Evolutionary conservation across 2,329 filamentous ascomycete genomes (phyloP).

Genomic region (Penicillium sp.): DNA sequence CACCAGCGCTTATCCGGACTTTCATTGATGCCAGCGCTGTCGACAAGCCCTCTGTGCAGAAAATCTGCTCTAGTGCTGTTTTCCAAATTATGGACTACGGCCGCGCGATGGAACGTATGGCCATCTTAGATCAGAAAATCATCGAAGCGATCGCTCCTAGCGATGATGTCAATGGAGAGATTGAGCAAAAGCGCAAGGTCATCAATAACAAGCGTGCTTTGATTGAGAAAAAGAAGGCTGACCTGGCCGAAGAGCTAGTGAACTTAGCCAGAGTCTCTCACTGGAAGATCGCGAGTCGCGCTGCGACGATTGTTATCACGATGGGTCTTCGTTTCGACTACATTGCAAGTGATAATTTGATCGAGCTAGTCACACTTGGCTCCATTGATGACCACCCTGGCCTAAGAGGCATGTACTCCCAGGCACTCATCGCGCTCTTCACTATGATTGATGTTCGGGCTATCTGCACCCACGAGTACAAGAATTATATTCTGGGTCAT

Average conservation of each 20-base stretch:
- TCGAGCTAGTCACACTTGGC: conserved; percentile 79
- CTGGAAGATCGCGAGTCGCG: conserved; percentile 93
- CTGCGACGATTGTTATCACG: conserved; percentile 87
- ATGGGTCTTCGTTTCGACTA: conserved; percentile 89
- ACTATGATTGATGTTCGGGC: conserved; percentile 86
- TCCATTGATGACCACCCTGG: conserved; percentile 90
- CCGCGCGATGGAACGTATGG: conserved; percentile 81
- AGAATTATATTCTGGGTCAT: conserved; percentile 80
- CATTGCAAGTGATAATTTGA: conserved; percentile 77
- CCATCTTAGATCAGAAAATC: conserved; percentile 73
- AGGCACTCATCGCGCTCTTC: conserved; percentile 77
- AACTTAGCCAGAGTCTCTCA: conserved; percentile 77
- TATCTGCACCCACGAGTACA: conserved; percentile 81
- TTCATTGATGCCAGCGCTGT: conserved; percentile 89
- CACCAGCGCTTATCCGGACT: conserved; percentile 82
- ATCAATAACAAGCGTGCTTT: conserved; percentile 74
- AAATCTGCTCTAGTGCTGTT: conserved; percentile 76
- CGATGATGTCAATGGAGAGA: conserved; percentile 61
- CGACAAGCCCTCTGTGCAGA: conserved; percentile 93
- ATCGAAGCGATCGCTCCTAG: conserved; percentile 72
- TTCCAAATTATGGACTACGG: conserved; percentile 92
- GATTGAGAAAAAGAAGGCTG: conserved; percentile 82
- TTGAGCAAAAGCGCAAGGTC: conserved; percentile 67
- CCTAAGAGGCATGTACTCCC: conserved; percentile 77
- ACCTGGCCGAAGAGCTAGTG: conserved; percentile 79